Percentiles rank a stretch among this genome's conserved stretches.
These are phyloP conservation scores for Eucalyptus camaldulensis DNA, from an alignment of 345 rosid species.

Conservation along the genomic window DNA sequence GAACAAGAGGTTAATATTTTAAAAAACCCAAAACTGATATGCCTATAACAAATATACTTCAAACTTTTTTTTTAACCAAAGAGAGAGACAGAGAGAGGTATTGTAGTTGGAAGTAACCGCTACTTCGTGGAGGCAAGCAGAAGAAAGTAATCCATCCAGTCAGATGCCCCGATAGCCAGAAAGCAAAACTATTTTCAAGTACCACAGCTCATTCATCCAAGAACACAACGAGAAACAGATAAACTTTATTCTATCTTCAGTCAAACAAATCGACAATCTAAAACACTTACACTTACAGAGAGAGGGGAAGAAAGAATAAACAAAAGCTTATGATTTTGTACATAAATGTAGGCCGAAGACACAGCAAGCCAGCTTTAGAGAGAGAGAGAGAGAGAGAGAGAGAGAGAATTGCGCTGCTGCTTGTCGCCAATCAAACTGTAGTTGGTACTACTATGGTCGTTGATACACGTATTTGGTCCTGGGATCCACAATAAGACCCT, in stretches of 20 bases:
- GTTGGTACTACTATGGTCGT: constrained; percentile 36
- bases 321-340: not conserved
- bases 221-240: not conserved
- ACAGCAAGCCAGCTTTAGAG: not conserved
- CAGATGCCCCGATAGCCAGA: not conserved
- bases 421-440: not conserved
- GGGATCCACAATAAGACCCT: constrained; percentile 97
- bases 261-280: not conserved
- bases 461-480: constrained; percentile 92
- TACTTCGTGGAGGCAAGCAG: not conserved
- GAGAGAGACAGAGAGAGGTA: too few species aligned
- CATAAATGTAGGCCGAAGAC: not conserved
- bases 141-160: not conserved
- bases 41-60: accelerated
- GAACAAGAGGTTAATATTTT: accelerated
- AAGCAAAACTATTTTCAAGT: not conserved
- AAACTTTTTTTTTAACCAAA: too few species aligned
- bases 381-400: not conserved
- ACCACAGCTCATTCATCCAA: not conserved
- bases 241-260: not conserved
- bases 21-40: accelerated
- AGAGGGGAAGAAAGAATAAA: not conserved
- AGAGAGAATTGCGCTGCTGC: not conserved
- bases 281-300: not conserved
- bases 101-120: not conserved